Percentiles rank a stretch among this genome's conserved stretches.
Evolutionary conservation across 2,329 filamentous ascomycete genomes (phyloP).

Genomic region (Neofusicoccum kwambonambiense): DNA sequence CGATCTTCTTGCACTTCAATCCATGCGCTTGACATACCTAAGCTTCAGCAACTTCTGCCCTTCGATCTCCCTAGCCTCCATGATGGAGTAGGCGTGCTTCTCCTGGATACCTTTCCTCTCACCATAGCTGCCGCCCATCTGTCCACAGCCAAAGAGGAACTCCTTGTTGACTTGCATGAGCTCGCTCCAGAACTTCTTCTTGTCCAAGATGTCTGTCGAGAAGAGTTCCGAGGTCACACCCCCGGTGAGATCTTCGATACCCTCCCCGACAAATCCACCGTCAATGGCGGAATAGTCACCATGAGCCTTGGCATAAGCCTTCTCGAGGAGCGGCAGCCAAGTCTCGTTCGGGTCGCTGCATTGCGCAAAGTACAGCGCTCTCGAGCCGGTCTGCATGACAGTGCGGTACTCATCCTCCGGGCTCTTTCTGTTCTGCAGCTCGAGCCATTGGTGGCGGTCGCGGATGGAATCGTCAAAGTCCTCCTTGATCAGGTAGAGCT

Average conservation of each 20-base stretch:
- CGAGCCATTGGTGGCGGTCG: slow-evolving; percentile 70
- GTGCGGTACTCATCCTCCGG: slow-evolving; percentile 67
- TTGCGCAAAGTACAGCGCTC: slow-evolving; percentile 74
- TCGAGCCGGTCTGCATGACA: slow-evolving; percentile 70
- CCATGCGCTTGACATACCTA: slow-evolving; percentile 39
- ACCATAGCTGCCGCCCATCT: slow-evolving; percentile 63
- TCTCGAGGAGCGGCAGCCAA: slow-evolving; percentile 77
- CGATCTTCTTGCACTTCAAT: slow-evolving; percentile 21
- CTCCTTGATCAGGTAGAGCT: slow-evolving; percentile 74
- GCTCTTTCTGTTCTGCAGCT: slow-evolving; percentile 59
- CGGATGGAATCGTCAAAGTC: slow-evolving; percentile 75
- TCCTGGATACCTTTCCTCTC: slow-evolving; percentile 44
- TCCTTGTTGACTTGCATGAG: slow-evolving; percentile 75
- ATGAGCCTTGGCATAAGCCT: slow-evolving; percentile 81
- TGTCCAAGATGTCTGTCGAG: slow-evolving; percentile 69
- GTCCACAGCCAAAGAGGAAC: slow-evolving; percentile 73
- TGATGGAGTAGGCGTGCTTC: slow-evolving; percentile 56
- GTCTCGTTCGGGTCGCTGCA: slow-evolving; percentile 75
- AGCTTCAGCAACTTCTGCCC: slow-evolving; percentile 59
- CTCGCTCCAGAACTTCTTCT: slow-evolving; percentile 80
- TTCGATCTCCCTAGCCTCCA: slow-evolving; percentile 57
- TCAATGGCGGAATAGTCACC: slow-evolving; percentile 74
- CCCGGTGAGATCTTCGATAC: slow-evolving; percentile 60
- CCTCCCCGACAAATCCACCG: slow-evolving; percentile 65
- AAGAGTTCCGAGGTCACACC: slow-evolving; percentile 69